These are phyloP conservation scores for Tillandsia fasciculata DNA, from an alignment of 176 grass and related monocot genomes.

Conservation along the genomic window DNA sequence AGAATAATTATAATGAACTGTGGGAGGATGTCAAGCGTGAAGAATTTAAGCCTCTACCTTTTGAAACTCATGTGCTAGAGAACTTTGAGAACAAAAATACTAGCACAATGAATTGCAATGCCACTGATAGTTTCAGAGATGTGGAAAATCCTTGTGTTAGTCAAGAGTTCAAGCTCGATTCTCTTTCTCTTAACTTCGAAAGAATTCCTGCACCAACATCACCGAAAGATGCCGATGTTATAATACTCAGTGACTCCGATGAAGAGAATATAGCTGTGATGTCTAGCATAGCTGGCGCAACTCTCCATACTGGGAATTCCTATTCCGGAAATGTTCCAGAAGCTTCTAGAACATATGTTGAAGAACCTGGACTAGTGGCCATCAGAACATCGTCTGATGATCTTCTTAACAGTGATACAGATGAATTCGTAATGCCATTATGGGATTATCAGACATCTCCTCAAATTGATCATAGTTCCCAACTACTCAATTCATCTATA, in stretches of 20 bases:
- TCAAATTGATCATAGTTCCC: constrained; percentile 13
- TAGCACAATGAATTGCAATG: constrained; percentile 17
- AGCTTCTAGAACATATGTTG: constrained; percentile 32
- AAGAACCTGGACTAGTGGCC: constrained; percentile 21
- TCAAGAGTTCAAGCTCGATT: constrained; percentile 42
- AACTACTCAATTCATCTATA: background rate
- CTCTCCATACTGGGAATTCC: constrained; percentile 5
- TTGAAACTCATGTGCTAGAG: constrained; percentile 14
- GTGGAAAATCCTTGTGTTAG: constrained; percentile 18
- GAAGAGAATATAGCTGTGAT: constrained; percentile 52
- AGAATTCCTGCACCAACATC: constrained; percentile 26
- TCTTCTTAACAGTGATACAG: constrained; percentile 28
- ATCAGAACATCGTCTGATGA: constrained; percentile 32
- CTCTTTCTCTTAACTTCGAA: constrained; percentile 20
- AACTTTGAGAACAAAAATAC: constrained; percentile 20
- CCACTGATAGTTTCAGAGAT: constrained; percentile 14
- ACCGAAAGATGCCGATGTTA: constrained; percentile 36
- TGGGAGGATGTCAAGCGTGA: constrained; percentile 39
- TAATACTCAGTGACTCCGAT: constrained; percentile 84
- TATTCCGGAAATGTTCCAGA: constrained; percentile 20
- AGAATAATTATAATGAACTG: constrained; percentile 13
- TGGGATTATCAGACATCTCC: constrained; percentile 41
- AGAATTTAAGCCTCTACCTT: constrained; percentile 15
- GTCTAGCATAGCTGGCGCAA: constrained; percentile 30
- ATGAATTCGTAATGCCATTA: constrained; percentile 47